A percentile compares a stretch with the other conserved stretches of the same genome.
Evolutionary conservation across 371 early-diverging fungal genomes (phyloP).

Genomic region (Mortierella sp.): DNA sequence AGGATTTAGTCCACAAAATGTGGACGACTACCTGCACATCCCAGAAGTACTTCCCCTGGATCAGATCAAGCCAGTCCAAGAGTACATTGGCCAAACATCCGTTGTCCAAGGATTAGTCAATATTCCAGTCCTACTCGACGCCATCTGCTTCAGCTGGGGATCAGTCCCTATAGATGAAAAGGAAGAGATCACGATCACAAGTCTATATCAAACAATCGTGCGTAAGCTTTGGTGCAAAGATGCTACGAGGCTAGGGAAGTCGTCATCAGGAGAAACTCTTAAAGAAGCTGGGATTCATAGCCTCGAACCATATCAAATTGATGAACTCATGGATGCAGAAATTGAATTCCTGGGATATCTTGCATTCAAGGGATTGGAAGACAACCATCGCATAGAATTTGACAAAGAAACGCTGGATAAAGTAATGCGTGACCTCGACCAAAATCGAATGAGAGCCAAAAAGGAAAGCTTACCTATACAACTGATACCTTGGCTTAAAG

Average conservation of each 20-base stretch:
- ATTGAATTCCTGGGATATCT: neutral
- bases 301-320: neutral
- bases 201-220: slow-evolving; percentile 18
- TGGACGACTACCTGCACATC: slow-evolving; percentile 9
- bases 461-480: no score
- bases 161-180: slow-evolving; percentile 1
- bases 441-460: no score
- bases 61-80: slow-evolving; percentile 10
- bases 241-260: neutral
- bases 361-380: neutral
- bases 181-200: slow-evolving; percentile 8
- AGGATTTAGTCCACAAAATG: slow-evolving; percentile 31
- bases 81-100: slow-evolving; percentile 24
- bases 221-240: slow-evolving; percentile 29
- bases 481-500: no score
- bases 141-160: slow-evolving; percentile 26
- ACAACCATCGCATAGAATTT: neutral
- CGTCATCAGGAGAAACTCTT: neutral
- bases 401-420: no score
- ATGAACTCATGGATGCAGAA: neutral
- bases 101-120: slow-evolving; percentile 26
- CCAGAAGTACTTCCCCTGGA: slow-evolving; percentile 5
- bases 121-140: slow-evolving; percentile 26
- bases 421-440: no score
- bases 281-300: neutral